Conservation (phyloP, 345 rosid species). For the Populus tremula region DNA sequence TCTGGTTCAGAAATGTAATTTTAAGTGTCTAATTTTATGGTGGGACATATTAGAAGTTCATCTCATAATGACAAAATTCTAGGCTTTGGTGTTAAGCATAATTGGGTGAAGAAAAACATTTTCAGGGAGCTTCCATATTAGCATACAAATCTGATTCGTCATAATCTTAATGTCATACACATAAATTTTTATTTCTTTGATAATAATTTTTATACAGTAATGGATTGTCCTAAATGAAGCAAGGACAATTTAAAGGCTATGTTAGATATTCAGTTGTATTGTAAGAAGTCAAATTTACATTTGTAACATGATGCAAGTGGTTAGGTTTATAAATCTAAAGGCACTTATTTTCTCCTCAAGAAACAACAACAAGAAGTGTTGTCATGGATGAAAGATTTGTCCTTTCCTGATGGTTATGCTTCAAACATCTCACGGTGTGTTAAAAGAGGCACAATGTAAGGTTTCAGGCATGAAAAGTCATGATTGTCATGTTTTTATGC, state of each 20-base stretch:
- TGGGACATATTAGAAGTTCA: not conserved
- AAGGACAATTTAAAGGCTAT: constrained; percentile 1
- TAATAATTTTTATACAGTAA: not conserved
- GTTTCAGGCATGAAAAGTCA: not conserved
- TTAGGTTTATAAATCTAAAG: not conserved
- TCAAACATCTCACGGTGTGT: not conserved
- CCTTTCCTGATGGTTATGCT: not conserved
- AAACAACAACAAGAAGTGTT: not conserved
- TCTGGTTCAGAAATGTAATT: too few relatives aligned
- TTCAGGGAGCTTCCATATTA: not conserved
- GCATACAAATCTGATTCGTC: not conserved
- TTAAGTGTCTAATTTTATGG: too few relatives aligned
- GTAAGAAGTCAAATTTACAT: not conserved
- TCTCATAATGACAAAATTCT: too few relatives aligned
- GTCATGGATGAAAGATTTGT: not conserved
- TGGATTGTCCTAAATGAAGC: not conserved
- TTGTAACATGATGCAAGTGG: not conserved
- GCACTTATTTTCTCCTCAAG: not conserved
- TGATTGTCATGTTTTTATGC: constrained; percentile 5
- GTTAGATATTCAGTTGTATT: not conserved
- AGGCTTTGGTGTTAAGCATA: not conserved
- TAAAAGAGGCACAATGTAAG: not conserved
- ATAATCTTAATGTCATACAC: constrained; percentile 1
- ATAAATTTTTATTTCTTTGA: not conserved
- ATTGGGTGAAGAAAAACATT: not conserved